Evolutionary conservation across 106 monocot species (phyloP).

Genomic region (Phalaenopsis equestris): DNA sequence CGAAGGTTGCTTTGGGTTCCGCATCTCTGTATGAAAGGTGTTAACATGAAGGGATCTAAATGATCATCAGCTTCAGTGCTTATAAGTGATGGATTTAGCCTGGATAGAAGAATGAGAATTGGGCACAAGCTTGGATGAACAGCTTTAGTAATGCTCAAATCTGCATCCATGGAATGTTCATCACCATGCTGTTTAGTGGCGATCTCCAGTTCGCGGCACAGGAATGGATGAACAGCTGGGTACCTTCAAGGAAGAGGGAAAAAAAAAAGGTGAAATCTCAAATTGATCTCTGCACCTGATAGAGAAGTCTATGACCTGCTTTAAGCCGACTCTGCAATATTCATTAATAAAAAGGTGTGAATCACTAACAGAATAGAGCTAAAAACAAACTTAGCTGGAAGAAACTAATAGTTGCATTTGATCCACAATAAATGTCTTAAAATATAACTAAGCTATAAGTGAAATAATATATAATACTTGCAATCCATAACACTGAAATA

Average conservation of each 20-base stretch:
- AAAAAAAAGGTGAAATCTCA: not conserved
- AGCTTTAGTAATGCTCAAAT: constrained; percentile 56
- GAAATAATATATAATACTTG: not conserved
- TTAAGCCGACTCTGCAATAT: not conserved
- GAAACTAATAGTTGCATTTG: not conserved
- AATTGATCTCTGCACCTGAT: not conserved
- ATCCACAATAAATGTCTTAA: constrained; percentile 1
- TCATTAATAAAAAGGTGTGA: not conserved
- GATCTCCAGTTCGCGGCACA: constrained; percentile 60
- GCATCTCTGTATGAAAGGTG: constrained; percentile 76
- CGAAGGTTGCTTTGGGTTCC: constrained; percentile 82
- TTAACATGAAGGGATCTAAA: constrained; percentile 73
- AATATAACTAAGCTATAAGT: not conserved
- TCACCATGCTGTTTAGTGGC: constrained; percentile 53
- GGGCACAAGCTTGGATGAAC: constrained; percentile 97
- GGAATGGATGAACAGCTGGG: constrained; percentile 83
- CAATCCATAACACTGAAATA: not conserved
- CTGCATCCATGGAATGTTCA: constrained; percentile 22
- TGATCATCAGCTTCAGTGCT: constrained; percentile 53
- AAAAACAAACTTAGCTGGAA: not conserved
- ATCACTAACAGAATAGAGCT: not conserved
- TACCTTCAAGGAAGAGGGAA: constrained; percentile 45
- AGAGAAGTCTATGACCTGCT: not conserved
- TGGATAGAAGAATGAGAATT: constrained; percentile 85
- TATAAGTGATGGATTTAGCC: constrained; percentile 79